These are phyloP conservation scores for Pistacia vera DNA, from an alignment of 345 rosid species.

Conservation along the genomic window DNA sequence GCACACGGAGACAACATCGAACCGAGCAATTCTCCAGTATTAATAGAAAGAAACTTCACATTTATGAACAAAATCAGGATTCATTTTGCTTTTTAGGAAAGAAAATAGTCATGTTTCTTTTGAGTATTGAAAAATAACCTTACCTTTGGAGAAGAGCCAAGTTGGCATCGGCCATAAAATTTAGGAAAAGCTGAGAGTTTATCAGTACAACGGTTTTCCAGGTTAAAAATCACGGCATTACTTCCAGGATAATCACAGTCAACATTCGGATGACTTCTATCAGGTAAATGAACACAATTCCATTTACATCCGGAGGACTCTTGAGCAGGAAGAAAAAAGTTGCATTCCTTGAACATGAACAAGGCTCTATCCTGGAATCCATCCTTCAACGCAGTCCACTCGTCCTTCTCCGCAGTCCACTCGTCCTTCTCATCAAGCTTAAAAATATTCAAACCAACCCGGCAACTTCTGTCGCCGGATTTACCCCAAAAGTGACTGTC, in stretches of 20 bases:
- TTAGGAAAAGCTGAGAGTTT: neutral
- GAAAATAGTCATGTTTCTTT: too few relatives aligned
- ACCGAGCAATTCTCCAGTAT: too few relatives aligned
- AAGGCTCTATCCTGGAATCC: slow-evolving; percentile 26
- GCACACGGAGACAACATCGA: too few relatives aligned
- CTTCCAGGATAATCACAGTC: neutral
- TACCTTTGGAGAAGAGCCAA: neutral
- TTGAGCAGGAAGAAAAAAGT: slow-evolving; percentile 7
- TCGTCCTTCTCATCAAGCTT: too few relatives aligned
- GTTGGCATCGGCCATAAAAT: slow-evolving; percentile 13
- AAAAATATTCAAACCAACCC: too few relatives aligned
- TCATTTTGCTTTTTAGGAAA: too few relatives aligned
- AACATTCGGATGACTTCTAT: neutral
- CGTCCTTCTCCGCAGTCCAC: too few relatives aligned
- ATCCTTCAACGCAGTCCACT: neutral
- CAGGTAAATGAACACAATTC: slow-evolving; percentile 24
- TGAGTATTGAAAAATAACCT: neutral
- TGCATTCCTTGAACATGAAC: slow-evolving; percentile 19
- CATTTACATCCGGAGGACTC: slow-evolving; percentile 19
- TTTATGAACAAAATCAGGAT: too few relatives aligned
- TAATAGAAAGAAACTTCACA: too few relatives aligned
- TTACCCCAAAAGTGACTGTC: too few relatives aligned
- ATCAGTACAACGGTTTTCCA: neutral
- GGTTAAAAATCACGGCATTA: neutral
- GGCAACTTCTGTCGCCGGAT: too few relatives aligned